These are phyloP conservation scores for Pythium aristosporum DNA, from an alignment of 352 stramenopile species.

Conservation along the genomic window DNA sequence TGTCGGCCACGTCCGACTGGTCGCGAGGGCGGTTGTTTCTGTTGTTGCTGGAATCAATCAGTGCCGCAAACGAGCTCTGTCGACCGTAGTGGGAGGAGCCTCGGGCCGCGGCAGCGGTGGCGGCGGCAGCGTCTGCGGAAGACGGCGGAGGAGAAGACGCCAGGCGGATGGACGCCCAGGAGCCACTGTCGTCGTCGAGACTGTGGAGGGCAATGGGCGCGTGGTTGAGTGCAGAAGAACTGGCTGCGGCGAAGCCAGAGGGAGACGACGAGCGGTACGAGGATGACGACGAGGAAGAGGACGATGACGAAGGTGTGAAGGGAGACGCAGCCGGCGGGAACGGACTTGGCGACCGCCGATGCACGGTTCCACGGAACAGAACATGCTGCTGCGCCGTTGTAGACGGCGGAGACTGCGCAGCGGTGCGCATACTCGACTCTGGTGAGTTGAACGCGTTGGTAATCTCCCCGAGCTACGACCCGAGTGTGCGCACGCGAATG, in stretches of 20 bases:
- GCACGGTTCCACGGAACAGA: not conserved
- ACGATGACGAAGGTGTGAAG: conserved; percentile 16
- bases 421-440: conserved; percentile 3
- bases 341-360: not conserved
- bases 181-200: conserved; percentile 13
- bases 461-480: not conserved
- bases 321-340: not conserved
- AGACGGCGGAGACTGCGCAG: not conserved
- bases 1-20: too few relatives aligned
- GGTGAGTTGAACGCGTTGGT: too few relatives aligned
- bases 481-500: not conserved
- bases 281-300: conserved; percentile 18
- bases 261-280: conserved; percentile 1
- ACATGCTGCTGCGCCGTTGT: not conserved
- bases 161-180: conserved; percentile 24
- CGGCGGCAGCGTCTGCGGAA: not conserved
- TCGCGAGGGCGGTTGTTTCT: too few relatives aligned
- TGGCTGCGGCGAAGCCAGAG: not conserved
- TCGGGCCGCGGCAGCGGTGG: not conserved
- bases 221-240: too few relatives aligned
- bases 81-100: not conserved
- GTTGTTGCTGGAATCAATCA: not conserved
- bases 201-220: not conserved
- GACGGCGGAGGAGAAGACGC: conserved; percentile 3
- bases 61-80: not conserved